Base-by-base conservation (phyloP, 768 basidiomycete species). In the Auriculariales sp. region DNA sequence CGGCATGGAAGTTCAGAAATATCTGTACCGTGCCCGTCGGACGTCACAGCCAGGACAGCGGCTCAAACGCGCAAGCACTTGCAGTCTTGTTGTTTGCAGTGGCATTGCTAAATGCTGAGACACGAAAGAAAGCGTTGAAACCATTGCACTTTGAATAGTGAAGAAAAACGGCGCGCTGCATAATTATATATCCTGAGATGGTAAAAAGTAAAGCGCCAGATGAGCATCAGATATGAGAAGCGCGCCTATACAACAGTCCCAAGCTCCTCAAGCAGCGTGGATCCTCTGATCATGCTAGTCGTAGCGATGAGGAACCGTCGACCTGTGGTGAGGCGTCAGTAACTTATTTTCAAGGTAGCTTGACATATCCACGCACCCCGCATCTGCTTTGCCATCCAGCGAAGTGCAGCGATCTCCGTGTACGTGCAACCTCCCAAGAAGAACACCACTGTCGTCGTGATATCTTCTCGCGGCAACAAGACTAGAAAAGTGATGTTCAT, bases 401-500 rank as follows among this genome's bases (percentile, higher is more conserved):
- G 73, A 56, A 99, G 62, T 4, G 94, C 94, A 31, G 95, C 83
- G 52, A 98, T 91, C 68, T 98, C 95, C 7, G 94, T 94, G 58
- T 88, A 95, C 11, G 95, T 99, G 62, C 92, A 92, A 3, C 94
- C 95, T 25, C 95, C 95, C 28, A 98, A 66, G 76, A 98, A 97
- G 67, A 97, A 95, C 9, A 99, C 86, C 15, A 94, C 76, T 2
- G 91, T 94, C 4, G 83, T 94, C 6, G 79, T 85, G 2, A 75
- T 67, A 57, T 75, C 73, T 53, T 82, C 84, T 46, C 69, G 70
- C 1, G 72, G 63, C 52, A 66, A 66, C 39, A 49, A 15, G 15
- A 39, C 46, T 47, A 53, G 47, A 29, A 47, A 48, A 52, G 48
- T 28, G 28, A 55, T 50, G 67, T 70, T 64, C 52, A 71, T 64